Evolutionary conservation across 345 rosid genomes (phyloP).

Genomic region (Lepidium didymum): DNA sequence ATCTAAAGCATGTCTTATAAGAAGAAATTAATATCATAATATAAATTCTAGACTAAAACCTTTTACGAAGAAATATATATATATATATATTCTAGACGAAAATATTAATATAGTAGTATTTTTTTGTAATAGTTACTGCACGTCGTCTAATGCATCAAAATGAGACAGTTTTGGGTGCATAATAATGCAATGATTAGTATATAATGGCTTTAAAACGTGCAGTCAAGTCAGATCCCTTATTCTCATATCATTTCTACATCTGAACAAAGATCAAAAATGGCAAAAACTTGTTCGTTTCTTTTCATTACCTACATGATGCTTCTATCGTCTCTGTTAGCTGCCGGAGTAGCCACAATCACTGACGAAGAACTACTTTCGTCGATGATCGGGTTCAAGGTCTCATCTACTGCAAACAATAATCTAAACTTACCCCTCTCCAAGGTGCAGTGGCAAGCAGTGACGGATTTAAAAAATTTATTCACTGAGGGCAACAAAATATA

Average conservation of each 20-base stretch:
- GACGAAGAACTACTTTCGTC: slow-evolving; percentile 34
- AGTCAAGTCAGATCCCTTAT: slow-evolving; percentile 23
- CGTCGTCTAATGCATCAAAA: slow-evolving; percentile 6
- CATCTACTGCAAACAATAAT: slow-evolving; percentile 45
- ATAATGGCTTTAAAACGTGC: slow-evolving; percentile 25
- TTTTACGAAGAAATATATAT: not conserved
- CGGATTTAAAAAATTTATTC: too few relatives aligned
- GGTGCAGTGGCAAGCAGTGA: slow-evolving; percentile 73
- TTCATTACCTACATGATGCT: slow-evolving; percentile 20
- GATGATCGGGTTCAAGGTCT: slow-evolving; percentile 52
- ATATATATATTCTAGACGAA: too few relatives aligned
- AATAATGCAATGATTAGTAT: slow-evolving; percentile 12
- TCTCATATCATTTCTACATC: not conserved
- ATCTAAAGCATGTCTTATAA: not conserved
- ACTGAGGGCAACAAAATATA: too few relatives aligned
- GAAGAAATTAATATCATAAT: not conserved
- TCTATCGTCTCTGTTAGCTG: slow-evolving; percentile 11
- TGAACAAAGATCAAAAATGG: not conserved
- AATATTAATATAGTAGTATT: too few relatives aligned
- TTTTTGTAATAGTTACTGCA: not conserved
- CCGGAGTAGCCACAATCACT: slow-evolving; percentile 9
- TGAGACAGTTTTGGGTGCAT: not conserved
- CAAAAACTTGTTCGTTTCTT: not conserved
- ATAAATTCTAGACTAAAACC: not conserved
- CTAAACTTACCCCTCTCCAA: slow-evolving; percentile 38